Percentiles rank a stretch among this genome's conserved stretches.
Conservation (phyloP, 768 basidiomycete species). For the Boletus sensibilis region DNA sequence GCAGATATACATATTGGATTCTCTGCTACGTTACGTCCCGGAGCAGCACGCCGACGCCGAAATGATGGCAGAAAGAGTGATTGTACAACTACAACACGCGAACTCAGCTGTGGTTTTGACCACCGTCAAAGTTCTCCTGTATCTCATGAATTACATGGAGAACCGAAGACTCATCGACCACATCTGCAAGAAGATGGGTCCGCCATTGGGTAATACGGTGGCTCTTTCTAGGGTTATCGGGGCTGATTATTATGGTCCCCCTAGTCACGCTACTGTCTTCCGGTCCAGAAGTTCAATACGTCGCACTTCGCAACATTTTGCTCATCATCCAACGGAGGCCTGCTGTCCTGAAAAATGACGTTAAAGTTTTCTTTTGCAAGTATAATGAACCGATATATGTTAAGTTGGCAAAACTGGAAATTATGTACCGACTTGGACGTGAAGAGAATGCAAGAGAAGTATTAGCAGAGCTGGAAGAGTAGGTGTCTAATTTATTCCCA, state of each 20-base stretch:
- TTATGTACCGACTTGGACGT: slow-evolving; percentile 97
- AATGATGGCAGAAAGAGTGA: slow-evolving; percentile 91
- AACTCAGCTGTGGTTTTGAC: slow-evolving; percentile 99
- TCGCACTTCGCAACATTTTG: slow-evolving; percentile 93
- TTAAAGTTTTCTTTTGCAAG: slow-evolving; percentile 99
- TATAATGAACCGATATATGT: slow-evolving; percentile 99
- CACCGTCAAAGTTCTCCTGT: slow-evolving; percentile 93
- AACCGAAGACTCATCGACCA: slow-evolving; percentile 80
- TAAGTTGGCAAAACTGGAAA: slow-evolving; percentile 96
- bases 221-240: background rate
- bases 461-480: slow-evolving; percentile 94
- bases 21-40: slow-evolving; percentile 91
- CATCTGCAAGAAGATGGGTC: slow-evolving; percentile 97
- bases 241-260: slow-evolving; percentile 1
- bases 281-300: slow-evolving; percentile 98
- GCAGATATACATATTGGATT: slow-evolving; percentile 96
- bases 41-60: slow-evolving; percentile 86
- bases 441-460: slow-evolving; percentile 93
- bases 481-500: slow-evolving; percentile 23
- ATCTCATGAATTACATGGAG: slow-evolving; percentile 99
- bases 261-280: slow-evolving; percentile 93
- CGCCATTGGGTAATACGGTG: slow-evolving; percentile 72
- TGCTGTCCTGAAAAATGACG: slow-evolving; percentile 90
- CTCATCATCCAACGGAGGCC: slow-evolving; percentile 96
- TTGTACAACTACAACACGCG: slow-evolving; percentile 93